Evolutionary conservation across 208 protist species (phyloP), one percentile per base, ranked within the genome.

Genomic region (Acanthamoeba royreba): DNA sequence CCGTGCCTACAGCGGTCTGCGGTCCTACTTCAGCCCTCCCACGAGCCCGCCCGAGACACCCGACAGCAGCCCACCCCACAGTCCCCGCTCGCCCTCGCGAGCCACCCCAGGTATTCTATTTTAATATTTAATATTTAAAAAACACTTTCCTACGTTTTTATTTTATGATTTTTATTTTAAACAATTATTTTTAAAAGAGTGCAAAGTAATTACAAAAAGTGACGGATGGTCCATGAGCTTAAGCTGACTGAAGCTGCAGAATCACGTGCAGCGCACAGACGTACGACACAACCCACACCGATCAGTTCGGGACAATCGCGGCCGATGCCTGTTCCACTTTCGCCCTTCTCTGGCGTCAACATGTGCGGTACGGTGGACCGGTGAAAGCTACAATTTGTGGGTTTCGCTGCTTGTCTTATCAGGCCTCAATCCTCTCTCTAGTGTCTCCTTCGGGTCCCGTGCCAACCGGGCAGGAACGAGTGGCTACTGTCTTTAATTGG

Each of bases 21-120:
- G 74, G 42, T 85, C 74, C 11, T 85, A 85, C 45, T 85, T 85
- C 45, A 85, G 74, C 74, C 74, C 74, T 19, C 74, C 74, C 1
- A 85, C 74, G n/a, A 85, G 74, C 74, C 74, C 74, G 31, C 74
- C 74, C 43, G 74, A 17, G 11, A 85, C 74, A 53, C 74, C 74
- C 74, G 74, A 85, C 74, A 85, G 74, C 43, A 85, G 74, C 43
- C 74, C 74, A 22, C 74, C 74, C 25, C 74, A 85, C 74, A 85
- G 74, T 45, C 74, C 74, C 4, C 74, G 74, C 0, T 52, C 43
- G 28, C 43, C n/a, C n/a, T 9, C 22, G n/a, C 43, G 43, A 17
- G n/a, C n/a, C n/a, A n/a, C 13, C 74, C 15, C 42, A 53, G 38
- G 74, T 31, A 53, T 4, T 17, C 40, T 43, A 4, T 38, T 38